These are phyloP conservation scores for Aspergillus cavernicola DNA, from an alignment of 495 filamentous ascomycete species.

Conservation along the genomic window DNA sequence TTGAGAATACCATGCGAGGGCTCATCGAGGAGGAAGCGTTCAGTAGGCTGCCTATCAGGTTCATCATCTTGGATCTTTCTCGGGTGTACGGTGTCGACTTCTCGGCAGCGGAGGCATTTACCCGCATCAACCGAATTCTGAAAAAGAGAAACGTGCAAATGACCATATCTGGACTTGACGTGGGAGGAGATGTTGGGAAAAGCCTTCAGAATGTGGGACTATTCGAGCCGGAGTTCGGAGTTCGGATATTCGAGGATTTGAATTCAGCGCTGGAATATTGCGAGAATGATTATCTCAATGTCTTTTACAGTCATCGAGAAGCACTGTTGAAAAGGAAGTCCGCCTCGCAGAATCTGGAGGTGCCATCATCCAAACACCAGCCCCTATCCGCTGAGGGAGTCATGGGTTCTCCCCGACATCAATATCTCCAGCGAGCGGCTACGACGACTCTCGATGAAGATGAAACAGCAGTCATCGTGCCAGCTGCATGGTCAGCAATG, in stretches of 20 bases:
- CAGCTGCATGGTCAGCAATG: slow-evolving; percentile 71
- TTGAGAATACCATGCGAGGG: slow-evolving; percentile 79
- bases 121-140: slow-evolving; percentile 81
- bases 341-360: slow-evolving; percentile 40
- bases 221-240: slow-evolving; percentile 60
- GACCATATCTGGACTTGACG: slow-evolving; percentile 73
- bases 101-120: slow-evolving; percentile 92
- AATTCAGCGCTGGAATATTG: slow-evolving; percentile 91
- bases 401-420: slow-evolving; percentile 73
- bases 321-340: slow-evolving; percentile 30
- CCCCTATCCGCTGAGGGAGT: slow-evolving; percentile 40
- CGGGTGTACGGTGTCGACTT: slow-evolving; percentile 93
- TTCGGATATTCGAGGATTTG: slow-evolving; percentile 79
- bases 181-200: slow-evolving; percentile 69
- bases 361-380: slow-evolving; percentile 37
- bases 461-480: slow-evolving; percentile 39
- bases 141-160: slow-evolving; percentile 68
- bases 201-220: slow-evolving; percentile 78
- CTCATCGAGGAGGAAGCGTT: slow-evolving; percentile 82
- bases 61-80: slow-evolving; percentile 82
- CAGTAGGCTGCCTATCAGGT: slow-evolving; percentile 71
- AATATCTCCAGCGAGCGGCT: slow-evolving; percentile 74
- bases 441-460: slow-evolving; percentile 64
- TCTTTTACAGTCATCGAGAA: slow-evolving; percentile 62
- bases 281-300: slow-evolving; percentile 90